phyloP scores from a whole-genome alignment of 2,329 filamentous ascomycete species.

The Penicillium brasilianum region DNA sequence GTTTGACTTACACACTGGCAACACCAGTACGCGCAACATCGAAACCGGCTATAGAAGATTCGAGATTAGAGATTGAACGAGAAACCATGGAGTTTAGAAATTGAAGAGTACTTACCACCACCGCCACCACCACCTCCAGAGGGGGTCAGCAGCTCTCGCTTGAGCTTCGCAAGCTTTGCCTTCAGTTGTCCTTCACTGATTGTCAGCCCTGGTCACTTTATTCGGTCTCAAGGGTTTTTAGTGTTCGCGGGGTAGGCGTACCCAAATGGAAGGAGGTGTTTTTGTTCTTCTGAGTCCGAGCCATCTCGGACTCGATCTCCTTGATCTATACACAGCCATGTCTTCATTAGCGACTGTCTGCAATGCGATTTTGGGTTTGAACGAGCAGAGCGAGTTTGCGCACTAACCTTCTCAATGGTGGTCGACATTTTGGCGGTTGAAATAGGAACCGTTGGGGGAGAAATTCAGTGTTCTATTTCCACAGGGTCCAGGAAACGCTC shows the following conservation, averaged over 20 bases:
- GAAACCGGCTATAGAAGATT: constrained; percentile 69
- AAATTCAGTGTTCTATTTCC: constrained; percentile 12
- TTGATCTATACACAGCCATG: constrained; percentile 72
- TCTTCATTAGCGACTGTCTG: constrained; percentile 36
- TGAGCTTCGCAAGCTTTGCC: constrained; percentile 96
- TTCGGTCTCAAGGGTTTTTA: constrained; percentile 2
- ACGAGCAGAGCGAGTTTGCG: constrained; percentile 34
- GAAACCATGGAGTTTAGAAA: constrained; percentile 6
- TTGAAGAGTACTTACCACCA: constrained; percentile 55
- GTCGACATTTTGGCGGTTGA: constrained; percentile 77
- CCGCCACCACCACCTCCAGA: constrained; percentile 78
- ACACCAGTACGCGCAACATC: constrained; percentile 98
- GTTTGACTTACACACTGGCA: constrained; percentile 72
- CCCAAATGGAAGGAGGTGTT: constrained; percentile 91
- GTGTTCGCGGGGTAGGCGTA: constrained; percentile 32
- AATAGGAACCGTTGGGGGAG: constrained; percentile 17
- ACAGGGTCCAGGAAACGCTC: constrained; percentile 12
- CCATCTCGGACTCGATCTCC: constrained; percentile 97
- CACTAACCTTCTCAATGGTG: constrained; percentile 93
- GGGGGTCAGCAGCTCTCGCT: constrained; percentile 91
- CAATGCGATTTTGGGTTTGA: constrained; percentile 7
- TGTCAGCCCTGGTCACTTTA: background rate
- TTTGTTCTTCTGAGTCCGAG: constrained; percentile 96
- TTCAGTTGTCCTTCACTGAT: constrained; percentile 74
- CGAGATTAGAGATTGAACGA: constrained; percentile 25